These are phyloP conservation scores for Inonotus hispidus DNA, from an alignment of 1,284 basidiomycete species.

Conservation along the genomic window DNA sequence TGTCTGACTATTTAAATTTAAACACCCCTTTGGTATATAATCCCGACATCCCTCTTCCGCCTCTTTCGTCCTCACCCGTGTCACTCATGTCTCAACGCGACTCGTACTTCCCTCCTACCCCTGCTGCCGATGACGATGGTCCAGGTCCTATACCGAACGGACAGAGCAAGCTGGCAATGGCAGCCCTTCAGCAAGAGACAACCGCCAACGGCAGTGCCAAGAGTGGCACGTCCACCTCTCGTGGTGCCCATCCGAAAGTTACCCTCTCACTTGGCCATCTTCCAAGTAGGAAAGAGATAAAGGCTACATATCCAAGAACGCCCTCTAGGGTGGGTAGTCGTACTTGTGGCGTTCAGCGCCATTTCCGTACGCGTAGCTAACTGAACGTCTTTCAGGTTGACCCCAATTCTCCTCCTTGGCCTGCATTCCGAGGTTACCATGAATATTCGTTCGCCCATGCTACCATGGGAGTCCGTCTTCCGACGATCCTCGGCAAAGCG, in stretches of 20 bases:
- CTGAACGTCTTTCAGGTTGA: constrained; percentile 47
- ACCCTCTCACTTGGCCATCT: constrained; percentile 66
- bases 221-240: constrained; percentile 10
- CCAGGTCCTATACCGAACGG: neutral
- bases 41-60: neutral
- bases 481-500: constrained; percentile 94
- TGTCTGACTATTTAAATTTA: neutral
- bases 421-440: constrained; percentile 91
- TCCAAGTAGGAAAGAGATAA: constrained; percentile 64
- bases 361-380: neutral
- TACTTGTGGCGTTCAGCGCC: neutral
- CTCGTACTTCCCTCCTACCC: constrained; percentile 19
- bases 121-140: constrained; percentile 6
- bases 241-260: constrained; percentile 47
- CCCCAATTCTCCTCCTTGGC: constrained; percentile 97
- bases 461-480: constrained; percentile 90
- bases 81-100: constrained; percentile 6
- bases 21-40: neutral
- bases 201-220: neutral
- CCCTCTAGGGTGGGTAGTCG: constrained; percentile 52
- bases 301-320: constrained; percentile 64
- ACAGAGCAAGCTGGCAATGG: constrained; percentile 8
- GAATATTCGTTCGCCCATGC: constrained; percentile 94
- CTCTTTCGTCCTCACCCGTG: neutral
- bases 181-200: neutral